Percentiles rank a stretch among this genome's conserved stretches.
Conservation (phyloP, 176 grass and related monocot genomes). For the Cymbopogon citratus region DNA sequence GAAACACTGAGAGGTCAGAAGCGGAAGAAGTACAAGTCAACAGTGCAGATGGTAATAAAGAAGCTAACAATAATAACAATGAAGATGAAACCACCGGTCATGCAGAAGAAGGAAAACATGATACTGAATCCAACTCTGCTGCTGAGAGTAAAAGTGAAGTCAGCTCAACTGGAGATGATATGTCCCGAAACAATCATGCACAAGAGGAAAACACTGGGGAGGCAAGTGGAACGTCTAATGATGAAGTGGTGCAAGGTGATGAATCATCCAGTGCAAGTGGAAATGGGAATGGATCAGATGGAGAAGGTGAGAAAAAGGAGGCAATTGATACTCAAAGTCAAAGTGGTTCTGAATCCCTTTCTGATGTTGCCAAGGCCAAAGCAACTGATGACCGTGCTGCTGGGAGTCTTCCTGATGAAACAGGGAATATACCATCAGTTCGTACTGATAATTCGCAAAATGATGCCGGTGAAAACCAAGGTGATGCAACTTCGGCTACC, state of each 20-base stretch:
- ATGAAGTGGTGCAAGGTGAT: slow-evolving; percentile 29
- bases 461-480: slow-evolving; percentile 25
- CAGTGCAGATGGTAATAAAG: slow-evolving; percentile 26
- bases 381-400: slow-evolving; percentile 19
- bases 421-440: slow-evolving; percentile 37
- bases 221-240: not conserved
- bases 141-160: slow-evolving; percentile 31
- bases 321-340: slow-evolving; percentile 22
- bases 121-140: slow-evolving; percentile 36
- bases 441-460: slow-evolving; percentile 30
- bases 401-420: slow-evolving; percentile 44
- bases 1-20: slow-evolving; percentile 33
- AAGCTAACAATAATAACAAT: slow-evolving; percentile 17
- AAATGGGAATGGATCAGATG: slow-evolving; percentile 24
- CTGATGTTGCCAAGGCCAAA: slow-evolving; percentile 10
- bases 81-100: slow-evolving; percentile 17
- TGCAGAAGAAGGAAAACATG: slow-evolving; percentile 20
- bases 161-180: slow-evolving; percentile 24
- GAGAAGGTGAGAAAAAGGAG: slow-evolving; percentile 37
- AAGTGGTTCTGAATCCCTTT: not conserved
- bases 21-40: slow-evolving; percentile 27
- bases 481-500: slow-evolving; percentile 8
- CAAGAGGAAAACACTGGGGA: slow-evolving; percentile 36
- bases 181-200: slow-evolving; percentile 10
- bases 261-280: slow-evolving; percentile 1